Evolutionary conservation across 2,329 filamentous ascomycete genomes (phyloP).

Genomic region (Pseudogymnoascus sp.): DNA sequence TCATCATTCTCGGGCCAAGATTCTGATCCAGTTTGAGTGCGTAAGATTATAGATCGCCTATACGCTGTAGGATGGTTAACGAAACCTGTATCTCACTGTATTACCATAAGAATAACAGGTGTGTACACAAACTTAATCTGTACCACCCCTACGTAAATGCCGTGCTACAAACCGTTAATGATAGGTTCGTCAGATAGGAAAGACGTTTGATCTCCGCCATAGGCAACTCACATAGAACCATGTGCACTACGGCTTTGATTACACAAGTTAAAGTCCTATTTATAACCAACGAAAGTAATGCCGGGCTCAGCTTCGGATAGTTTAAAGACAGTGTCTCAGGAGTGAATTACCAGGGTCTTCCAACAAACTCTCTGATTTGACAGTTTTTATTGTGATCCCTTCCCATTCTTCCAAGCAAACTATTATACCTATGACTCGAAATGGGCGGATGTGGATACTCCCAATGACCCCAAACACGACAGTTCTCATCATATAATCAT

Average conservation of each 20-base stretch:
- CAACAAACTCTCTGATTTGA: background rate
- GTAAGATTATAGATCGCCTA: background rate
- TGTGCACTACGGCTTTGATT: background rate
- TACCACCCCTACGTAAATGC: background rate
- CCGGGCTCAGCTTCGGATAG: background rate
- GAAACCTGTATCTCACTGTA: background rate
- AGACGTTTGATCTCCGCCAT: background rate
- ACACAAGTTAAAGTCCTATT: background rate
- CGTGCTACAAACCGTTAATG: background rate
- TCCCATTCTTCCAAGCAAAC: background rate
- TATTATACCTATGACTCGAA: background rate
- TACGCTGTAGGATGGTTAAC: background rate
- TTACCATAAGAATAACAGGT: background rate
- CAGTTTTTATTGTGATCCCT: background rate
- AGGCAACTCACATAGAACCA: background rate
- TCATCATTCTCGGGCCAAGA: background rate
- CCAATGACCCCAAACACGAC: background rate
- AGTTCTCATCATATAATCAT: background rate
- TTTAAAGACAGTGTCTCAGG: background rate
- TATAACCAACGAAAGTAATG: background rate
- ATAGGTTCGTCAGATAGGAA: background rate
- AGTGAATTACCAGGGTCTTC: background rate
- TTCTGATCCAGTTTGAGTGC: background rate
- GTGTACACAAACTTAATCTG: background rate
- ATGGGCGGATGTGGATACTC: background rate